Percentiles rank a stretch among this genome's conserved stretches.
These are phyloP conservation scores for Aspergillus leporis DNA, from an alignment of 495 filamentous ascomycete species.

Conservation along the genomic window DNA sequence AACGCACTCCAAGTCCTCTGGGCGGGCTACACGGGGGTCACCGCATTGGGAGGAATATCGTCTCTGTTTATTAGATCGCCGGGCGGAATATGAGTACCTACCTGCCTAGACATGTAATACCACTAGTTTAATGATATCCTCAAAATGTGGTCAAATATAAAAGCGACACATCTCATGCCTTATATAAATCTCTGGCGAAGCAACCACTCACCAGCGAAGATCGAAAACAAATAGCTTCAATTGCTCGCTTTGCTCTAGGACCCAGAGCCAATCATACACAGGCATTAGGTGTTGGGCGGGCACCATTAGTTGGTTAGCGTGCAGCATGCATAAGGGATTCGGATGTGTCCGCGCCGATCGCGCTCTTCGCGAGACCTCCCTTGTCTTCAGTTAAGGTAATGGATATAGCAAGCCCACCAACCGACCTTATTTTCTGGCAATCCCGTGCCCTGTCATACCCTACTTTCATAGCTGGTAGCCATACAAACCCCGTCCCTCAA, in stretches of 20 bases:
- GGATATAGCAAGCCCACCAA: not conserved
- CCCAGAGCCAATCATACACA: not conserved
- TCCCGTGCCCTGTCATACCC: no score
- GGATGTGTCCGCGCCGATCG: not conserved
- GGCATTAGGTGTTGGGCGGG: no score
- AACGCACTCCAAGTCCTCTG: slow-evolving; percentile 5
- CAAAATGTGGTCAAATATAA: slow-evolving; percentile 4
- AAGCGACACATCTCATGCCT: slow-evolving; percentile 1
- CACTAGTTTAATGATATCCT: not conserved
- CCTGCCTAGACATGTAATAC: not conserved
- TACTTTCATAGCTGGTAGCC: no score
- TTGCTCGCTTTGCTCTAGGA: not conserved
- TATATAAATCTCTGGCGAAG: not conserved
- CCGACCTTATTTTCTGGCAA: no score
- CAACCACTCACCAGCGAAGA: not conserved
- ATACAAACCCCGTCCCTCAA: no score
- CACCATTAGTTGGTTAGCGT: not conserved
- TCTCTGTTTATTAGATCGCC: not conserved
- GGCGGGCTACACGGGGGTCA: not conserved
- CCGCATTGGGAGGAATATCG: slow-evolving; percentile 2
- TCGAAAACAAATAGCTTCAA: not conserved
- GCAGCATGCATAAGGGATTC: not conserved
- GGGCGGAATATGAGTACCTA: not conserved
- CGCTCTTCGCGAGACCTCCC: not conserved
- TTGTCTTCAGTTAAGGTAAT: not conserved